These are phyloP conservation scores for Coccomyxa subellipsoidea DNA, from an alignment of 163 green algal species.

Conservation along the genomic window DNA sequence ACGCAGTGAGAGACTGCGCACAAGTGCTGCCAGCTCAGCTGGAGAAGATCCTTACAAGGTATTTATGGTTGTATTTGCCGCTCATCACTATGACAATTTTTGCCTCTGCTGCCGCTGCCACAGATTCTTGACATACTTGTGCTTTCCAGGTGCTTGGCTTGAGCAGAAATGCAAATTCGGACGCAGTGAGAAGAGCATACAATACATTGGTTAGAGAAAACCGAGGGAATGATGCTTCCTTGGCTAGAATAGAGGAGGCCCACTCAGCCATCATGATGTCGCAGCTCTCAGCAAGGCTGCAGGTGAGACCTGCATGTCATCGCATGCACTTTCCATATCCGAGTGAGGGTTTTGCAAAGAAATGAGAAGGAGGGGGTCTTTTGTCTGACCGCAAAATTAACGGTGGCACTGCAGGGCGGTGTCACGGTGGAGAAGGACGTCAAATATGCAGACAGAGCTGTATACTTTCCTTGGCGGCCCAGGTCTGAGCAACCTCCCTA, in stretches of 20 bases:
- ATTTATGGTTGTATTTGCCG: too few species aligned
- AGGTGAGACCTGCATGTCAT: constrained; percentile 16
- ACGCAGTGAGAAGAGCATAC: constrained; percentile 52
- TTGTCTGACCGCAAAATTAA: too few species aligned
- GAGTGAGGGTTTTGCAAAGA: too few species aligned
- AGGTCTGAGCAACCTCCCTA: constrained; percentile 18
- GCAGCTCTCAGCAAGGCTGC: constrained; percentile 38
- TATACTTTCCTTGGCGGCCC: constrained; percentile 64
- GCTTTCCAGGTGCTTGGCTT: constrained; percentile 61
- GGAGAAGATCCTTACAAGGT: constrained; percentile 26
- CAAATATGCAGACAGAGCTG: constrained; percentile 54
- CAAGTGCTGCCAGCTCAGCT: background rate
- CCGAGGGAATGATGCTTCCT: constrained; percentile 32
- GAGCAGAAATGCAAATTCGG: constrained; percentile 31
- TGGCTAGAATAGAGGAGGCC: constrained; percentile 47
- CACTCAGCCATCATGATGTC: constrained; percentile 64
- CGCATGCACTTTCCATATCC: background rate
- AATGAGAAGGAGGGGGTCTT: too few species aligned
- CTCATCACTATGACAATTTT: too few species aligned
- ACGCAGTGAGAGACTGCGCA: background rate
- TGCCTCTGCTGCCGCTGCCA: too few species aligned
- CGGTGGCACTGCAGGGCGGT: constrained; percentile 25
- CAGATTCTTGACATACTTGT: too few species aligned
- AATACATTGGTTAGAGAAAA: constrained; percentile 40
- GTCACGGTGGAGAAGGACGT: constrained; percentile 49